phyloP scores from a whole-genome alignment of 2,329 filamentous ascomycete species.

The Meredithiella fracta region DNA sequence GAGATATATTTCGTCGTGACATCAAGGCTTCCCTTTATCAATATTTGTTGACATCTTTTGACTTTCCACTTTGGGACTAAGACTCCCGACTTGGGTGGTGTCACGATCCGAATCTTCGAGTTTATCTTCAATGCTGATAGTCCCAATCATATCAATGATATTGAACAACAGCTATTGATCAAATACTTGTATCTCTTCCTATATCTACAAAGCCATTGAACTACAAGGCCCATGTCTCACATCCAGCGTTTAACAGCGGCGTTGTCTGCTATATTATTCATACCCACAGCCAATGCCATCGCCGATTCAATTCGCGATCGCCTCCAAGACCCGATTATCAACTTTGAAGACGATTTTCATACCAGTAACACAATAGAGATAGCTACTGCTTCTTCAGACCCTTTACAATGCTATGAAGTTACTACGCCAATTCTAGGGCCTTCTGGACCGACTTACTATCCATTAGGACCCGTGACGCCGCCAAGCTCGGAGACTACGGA shows the following conservation, averaged over 20 bases:
- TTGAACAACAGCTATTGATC: not conserved
- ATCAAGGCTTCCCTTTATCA: too few relatives aligned
- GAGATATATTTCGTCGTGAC: too few relatives aligned
- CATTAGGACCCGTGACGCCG: constrained; percentile 17
- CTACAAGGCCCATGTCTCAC: too few relatives aligned
- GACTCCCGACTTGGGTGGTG: too few relatives aligned
- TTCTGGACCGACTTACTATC: constrained; percentile 19
- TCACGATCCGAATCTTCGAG: too few relatives aligned
- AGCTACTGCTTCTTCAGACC: not conserved
- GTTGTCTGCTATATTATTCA: not conserved
- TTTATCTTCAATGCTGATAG: not conserved
- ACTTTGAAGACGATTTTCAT: not conserved
- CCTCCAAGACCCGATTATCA: not conserved
- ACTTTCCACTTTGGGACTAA: too few relatives aligned
- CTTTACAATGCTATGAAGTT: constrained; percentile 47
- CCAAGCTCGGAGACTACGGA: not conserved
- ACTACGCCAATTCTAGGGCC: constrained; percentile 46
- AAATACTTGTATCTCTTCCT: too few relatives aligned
- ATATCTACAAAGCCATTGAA: too few relatives aligned
- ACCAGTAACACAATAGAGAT: not conserved
- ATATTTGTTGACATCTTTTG: too few relatives aligned
- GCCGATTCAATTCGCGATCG: not conserved
- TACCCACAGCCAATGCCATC: not conserved
- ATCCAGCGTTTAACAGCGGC: not conserved
- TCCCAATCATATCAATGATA: not conserved